phyloP scores from a whole-genome alignment of 2,329 filamentous ascomycete species.

The Diaporthe caulivora region DNA sequence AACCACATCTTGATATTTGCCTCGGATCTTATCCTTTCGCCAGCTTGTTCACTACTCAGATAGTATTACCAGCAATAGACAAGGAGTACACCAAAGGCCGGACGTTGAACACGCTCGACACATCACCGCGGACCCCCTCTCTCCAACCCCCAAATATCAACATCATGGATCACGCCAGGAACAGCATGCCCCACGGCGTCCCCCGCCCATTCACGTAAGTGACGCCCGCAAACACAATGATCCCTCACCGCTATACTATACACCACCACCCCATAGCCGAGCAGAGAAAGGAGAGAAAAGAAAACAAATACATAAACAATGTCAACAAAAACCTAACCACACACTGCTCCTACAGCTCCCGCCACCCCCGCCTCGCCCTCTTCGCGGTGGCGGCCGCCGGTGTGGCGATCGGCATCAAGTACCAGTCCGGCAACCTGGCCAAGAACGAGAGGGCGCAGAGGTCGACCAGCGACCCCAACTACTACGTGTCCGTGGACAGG shows the following conservation, averaged over 20 bases:
- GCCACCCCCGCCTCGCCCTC: conserved; percentile 53
- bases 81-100: background rate
- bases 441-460: conserved; percentile 60
- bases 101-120: conserved; percentile 19
- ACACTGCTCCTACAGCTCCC: conserved; percentile 45
- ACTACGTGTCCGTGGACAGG: conserved; percentile 65
- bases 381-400: conserved; percentile 49
- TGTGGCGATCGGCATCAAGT: conserved; percentile 48
- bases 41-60: background rate
- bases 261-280: background rate
- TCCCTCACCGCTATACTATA: no score
- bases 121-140: background rate
- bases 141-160: background rate
- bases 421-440: conserved; percentile 52
- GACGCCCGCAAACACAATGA: background rate
- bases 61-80: background rate
- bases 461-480: conserved; percentile 50
- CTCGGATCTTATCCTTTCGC: no score
- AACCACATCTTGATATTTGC: background rate
- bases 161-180: conserved; percentile 39
- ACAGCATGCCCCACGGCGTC: conserved; percentile 27
- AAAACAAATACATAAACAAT: background rate
- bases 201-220: conserved; percentile 41
- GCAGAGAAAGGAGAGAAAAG: background rate
- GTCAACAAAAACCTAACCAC: background rate